Base-by-base conservation (phyloP, 768 basidiomycete genomes). In the Hygrocybe coccinea region DNA sequence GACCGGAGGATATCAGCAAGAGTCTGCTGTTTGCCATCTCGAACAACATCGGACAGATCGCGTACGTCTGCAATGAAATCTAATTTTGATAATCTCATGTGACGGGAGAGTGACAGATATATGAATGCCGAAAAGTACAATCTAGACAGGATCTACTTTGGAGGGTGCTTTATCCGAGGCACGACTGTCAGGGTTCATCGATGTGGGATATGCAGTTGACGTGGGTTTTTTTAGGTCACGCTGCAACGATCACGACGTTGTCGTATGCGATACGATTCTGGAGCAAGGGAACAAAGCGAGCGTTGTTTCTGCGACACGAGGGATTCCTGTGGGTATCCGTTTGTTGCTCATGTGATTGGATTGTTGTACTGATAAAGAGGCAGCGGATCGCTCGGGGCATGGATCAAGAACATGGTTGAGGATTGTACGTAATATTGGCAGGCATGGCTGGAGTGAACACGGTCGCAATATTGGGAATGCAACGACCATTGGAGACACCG, bases 61-160 rank as follows among this genome's bases (percentile, higher is more conserved):
- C 97, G 95, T 99, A 71, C 69, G 94, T 87, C 44, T 37, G 37
- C 24, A 29, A 22, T 33, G 33, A 34, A 19, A 63, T 33, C 24
- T 12, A 12, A 15, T 5, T 25, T 50, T 35, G n/a, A 12, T 11
- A 5, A 6, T 9, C 8, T 12, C 34, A 17, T 55, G 44, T 33
- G 21, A 29, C 9, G 2, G 24, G 33, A 56, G 56, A 11, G 33
- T n/a, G n/a, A n/a, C 67, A 95, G 92, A 46, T 97, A 94, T 71
- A 98, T 99, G 97, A 98, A 99, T 69, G 97, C 97, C 54, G 97
- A 98, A 69, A 98, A 98, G 76, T 97, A 98, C 70, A 86, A 90
- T 62, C 71, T 99, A 57, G 91, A 97, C 64, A 84, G 91, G 67
- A 98, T 99, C 61, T 99, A 97, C 76, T 99, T 98, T 78, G 95